These are phyloP conservation scores for Vitis hybrid DNA, from an alignment of 177 flowering plant species.

Conservation along the genomic window DNA sequence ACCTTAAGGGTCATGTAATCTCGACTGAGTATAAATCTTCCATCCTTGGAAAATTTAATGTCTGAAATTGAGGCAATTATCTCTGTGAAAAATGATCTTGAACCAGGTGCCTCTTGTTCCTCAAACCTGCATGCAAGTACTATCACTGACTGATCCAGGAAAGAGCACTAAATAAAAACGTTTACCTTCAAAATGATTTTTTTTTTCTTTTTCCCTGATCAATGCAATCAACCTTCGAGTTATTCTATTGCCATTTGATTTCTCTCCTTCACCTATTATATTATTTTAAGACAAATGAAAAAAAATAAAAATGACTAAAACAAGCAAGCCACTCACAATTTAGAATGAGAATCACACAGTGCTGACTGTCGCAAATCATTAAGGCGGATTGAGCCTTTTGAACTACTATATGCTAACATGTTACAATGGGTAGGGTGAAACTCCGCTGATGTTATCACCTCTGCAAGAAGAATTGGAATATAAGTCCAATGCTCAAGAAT, in stretches of 20 bases:
- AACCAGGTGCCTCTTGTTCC: slow-evolving; percentile 81
- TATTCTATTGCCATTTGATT: no score
- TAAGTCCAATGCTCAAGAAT: slow-evolving; percentile 1
- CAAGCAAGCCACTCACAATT: slow-evolving; percentile 62
- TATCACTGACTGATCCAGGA: slow-evolving; percentile 1
- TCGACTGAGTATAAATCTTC: slow-evolving; percentile 89
- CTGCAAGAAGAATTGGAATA: slow-evolving; percentile 42
- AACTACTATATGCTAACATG: slow-evolving; percentile 95
- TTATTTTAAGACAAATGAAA: neutral
- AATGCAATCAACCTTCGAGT: no score
- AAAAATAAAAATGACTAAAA: neutral
- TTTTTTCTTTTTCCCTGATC: no score
- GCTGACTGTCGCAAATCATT: slow-evolving; percentile 98
- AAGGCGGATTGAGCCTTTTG: slow-evolving; percentile 97
- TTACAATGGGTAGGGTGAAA: slow-evolving; percentile 97
- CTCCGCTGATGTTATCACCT: slow-evolving; percentile 99
- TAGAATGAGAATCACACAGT: slow-evolving; percentile 89
- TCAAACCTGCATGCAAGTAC: slow-evolving; percentile 65
- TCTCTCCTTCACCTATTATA: no score
- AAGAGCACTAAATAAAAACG: neutral
- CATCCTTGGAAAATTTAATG: slow-evolving; percentile 83
- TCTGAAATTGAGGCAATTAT: slow-evolving; percentile 96
- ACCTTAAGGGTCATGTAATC: slow-evolving; percentile 99
- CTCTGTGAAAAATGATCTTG: slow-evolving; percentile 93
- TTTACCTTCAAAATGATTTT: no score